Percentiles rank a stretch among this genome's conserved stretches.
Conservation (phyloP, 2,329 filamentous ascomycete genomes). For the Triangularia setosa region DNA sequence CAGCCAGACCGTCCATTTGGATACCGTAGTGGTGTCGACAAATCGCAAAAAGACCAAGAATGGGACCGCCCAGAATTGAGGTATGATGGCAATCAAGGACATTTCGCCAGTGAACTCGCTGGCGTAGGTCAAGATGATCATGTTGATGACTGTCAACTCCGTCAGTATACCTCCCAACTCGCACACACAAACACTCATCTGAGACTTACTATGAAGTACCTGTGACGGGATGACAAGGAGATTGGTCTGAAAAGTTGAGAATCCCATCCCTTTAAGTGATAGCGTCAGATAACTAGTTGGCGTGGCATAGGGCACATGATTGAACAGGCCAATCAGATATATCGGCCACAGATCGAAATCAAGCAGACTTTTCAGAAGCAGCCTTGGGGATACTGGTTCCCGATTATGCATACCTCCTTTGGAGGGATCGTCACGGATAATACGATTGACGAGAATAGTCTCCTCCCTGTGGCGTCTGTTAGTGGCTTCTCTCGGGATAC, state of each 20-base stretch:
- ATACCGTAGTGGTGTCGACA: constrained; percentile 26
- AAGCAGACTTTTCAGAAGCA: constrained; percentile 45
- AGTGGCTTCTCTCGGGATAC: background rate
- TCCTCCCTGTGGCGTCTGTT: constrained; percentile 38
- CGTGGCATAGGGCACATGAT: constrained; percentile 45
- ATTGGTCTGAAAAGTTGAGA: constrained; percentile 51
- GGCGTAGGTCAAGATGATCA: constrained; percentile 44
- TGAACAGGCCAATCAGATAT: constrained; percentile 47
- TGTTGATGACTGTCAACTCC: constrained; percentile 33
- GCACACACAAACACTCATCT: background rate
- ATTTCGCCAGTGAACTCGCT: constrained; percentile 42
- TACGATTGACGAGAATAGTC: constrained; percentile 55
- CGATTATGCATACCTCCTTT: constrained; percentile 58
- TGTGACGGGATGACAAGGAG: constrained; percentile 52
- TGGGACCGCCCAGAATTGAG: constrained; percentile 52
- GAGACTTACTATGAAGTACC: constrained; percentile 28
- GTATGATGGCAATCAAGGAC: constrained; percentile 40
- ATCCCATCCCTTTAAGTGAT: constrained; percentile 47
- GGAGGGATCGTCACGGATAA: constrained; percentile 52
- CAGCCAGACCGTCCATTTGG: constrained; percentile 34
- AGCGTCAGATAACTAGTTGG: constrained; percentile 50
- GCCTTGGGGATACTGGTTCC: constrained; percentile 45
- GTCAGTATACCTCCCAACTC: constrained; percentile 10
- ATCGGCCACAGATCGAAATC: constrained; percentile 58
- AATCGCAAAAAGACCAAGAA: constrained; percentile 45